phyloP scores from a whole-genome alignment of 2,329 filamentous ascomycete species.

The Sordariomycetes sp. region DNA sequence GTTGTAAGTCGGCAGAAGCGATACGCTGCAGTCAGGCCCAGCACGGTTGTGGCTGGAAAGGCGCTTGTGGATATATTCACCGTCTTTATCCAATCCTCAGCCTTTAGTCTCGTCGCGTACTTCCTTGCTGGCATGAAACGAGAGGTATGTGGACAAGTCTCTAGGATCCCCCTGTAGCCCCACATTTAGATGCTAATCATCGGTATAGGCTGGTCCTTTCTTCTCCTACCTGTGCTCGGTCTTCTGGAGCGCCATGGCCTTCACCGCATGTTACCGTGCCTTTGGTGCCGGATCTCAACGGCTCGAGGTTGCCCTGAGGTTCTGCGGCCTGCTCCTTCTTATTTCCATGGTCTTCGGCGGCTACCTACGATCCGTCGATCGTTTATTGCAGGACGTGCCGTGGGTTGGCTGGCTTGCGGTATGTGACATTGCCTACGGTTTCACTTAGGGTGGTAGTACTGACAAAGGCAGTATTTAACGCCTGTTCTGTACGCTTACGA shows the following conservation, averaged over 20 bases:
- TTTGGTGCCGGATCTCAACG: constrained; percentile 17
- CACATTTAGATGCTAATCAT: background rate
- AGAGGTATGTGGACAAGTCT: background rate
- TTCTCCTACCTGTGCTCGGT: background rate
- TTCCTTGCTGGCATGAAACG: constrained; percentile 4
- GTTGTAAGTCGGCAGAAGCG: constrained; percentile 6
- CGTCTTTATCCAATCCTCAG: background rate
- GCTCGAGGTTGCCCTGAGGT: constrained; percentile 7
- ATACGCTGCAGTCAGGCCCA: constrained; percentile 4
- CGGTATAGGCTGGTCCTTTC: constrained; percentile 1
- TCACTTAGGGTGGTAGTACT: background rate
- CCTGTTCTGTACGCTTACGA: background rate
- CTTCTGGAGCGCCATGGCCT: constrained; percentile 14
- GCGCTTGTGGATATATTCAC: constrained; percentile 3
- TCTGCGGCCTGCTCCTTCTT: background rate
- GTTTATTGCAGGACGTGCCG: constrained; percentile 32
- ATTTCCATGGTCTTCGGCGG: constrained; percentile 5
- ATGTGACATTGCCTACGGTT: background rate
- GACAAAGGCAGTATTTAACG: background rate
- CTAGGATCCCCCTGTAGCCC: background rate
- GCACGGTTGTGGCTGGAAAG: constrained; percentile 4
- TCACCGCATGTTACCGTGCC: constrained; percentile 17
- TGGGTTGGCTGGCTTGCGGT: constrained; percentile 6
- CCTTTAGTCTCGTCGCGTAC: constrained; percentile 2
- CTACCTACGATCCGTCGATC: constrained; percentile 4